phyloP scores from a whole-genome alignment of 2,329 filamentous ascomycete species.

The Helotiales sp. region DNA sequence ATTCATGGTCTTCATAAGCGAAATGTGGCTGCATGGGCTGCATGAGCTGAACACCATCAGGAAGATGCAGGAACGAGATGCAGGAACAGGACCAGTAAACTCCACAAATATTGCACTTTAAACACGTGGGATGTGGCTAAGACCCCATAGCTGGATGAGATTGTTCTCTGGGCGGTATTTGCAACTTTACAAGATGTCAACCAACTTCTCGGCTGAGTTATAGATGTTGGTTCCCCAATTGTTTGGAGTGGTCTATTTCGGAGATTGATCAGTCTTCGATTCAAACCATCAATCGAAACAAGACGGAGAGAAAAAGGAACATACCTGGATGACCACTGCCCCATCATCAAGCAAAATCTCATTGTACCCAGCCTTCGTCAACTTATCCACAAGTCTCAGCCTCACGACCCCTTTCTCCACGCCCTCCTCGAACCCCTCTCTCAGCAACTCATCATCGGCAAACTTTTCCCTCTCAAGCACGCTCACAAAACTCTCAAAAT shows the following conservation, averaged over 20 bases:
- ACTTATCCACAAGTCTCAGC: constrained; percentile 32
- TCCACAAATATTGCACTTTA: not conserved
- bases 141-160: no score
- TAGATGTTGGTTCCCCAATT: constrained; percentile 48
- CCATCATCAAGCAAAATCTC: constrained; percentile 56
- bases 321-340: constrained; percentile 56
- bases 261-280: constrained; percentile 21
- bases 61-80: not conserved
- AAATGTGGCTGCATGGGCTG: not conserved
- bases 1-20: not conserved
- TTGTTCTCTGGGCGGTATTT: not conserved
- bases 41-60: not conserved
- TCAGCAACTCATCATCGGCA: constrained; percentile 40
- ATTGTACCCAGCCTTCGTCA: constrained; percentile 29
- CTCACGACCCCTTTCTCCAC: constrained; percentile 27
- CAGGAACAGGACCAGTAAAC: not conserved
- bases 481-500: constrained; percentile 52
- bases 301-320: constrained; percentile 15
- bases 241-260: constrained; percentile 42
- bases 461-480: constrained; percentile 53
- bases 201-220: constrained; percentile 44
- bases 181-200: constrained; percentile 39
- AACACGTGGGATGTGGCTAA: no score
- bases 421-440: constrained; percentile 35
- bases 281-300: not conserved